These are phyloP conservation scores for Phytophthora syringae DNA, from an alignment of 352 stramenopile genomes.

Conservation along the genomic window DNA sequence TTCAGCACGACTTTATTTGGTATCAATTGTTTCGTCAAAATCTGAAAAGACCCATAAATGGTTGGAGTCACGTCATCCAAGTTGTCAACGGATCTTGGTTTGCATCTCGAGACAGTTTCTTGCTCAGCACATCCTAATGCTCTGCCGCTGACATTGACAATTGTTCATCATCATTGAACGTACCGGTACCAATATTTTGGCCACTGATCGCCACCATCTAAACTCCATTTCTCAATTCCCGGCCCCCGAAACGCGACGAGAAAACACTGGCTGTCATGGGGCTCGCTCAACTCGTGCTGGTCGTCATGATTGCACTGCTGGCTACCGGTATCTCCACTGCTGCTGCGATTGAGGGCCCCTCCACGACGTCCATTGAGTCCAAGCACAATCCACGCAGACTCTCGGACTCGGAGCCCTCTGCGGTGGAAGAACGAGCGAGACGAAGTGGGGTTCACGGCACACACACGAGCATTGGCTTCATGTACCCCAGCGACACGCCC, in stretches of 20 bases:
- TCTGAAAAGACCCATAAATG: too few relatives aligned
- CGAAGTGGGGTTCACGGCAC: not conserved
- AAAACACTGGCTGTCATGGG: not conserved
- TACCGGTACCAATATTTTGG: too few relatives aligned
- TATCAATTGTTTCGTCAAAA: too few relatives aligned
- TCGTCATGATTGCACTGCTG: not conserved
- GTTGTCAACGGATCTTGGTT: too few relatives aligned
- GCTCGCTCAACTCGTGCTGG: conserved; percentile 1
- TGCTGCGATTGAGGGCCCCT: not conserved
- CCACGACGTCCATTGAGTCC: not conserved
- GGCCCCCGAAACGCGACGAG: not conserved
- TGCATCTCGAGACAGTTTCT: not conserved
- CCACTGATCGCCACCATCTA: not conserved
- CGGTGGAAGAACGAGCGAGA: conserved; percentile 12
- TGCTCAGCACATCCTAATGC: not conserved
- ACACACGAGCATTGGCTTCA: conserved; percentile 11
- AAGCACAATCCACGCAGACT: not conserved
- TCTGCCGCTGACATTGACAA: too few relatives aligned
- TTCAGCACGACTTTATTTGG: too few relatives aligned
- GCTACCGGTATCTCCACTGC: not conserved
- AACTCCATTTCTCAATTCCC: not conserved
- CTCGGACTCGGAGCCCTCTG: not conserved
- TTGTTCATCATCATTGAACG: too few relatives aligned
- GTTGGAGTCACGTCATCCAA: too few relatives aligned
- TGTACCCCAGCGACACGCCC: conserved; percentile 17